Conservation (phyloP, 352 stramenopile species). For the Phytophthora fragariae region DNA sequence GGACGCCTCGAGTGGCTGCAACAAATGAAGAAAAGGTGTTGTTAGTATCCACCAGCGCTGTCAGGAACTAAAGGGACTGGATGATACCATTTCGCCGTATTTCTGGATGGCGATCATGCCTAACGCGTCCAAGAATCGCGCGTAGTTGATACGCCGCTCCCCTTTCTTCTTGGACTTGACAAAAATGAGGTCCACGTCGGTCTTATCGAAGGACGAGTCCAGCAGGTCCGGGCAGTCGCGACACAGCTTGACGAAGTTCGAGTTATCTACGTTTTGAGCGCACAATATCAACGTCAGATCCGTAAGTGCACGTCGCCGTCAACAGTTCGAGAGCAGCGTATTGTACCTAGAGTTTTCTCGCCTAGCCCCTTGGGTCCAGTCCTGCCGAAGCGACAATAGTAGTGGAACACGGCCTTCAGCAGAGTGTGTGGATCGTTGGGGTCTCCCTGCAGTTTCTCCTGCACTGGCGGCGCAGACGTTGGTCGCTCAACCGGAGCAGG, state of each 20-base stretch:
- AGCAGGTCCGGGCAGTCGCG: slow-evolving; percentile 78
- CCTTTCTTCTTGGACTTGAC: slow-evolving; percentile 89
- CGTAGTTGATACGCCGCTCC: slow-evolving; percentile 85
- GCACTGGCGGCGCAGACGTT: slow-evolving; percentile 27
- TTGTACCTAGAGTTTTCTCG: slow-evolving; percentile 75
- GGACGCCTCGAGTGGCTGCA: slow-evolving; percentile 61
- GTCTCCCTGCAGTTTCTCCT: slow-evolving; percentile 61
- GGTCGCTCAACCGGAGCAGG: slow-evolving; percentile 19
- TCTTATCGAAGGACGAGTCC: slow-evolving; percentile 61
- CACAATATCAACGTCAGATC: background rate
- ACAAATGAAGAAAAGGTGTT: background rate
- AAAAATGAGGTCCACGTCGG: slow-evolving; percentile 90
- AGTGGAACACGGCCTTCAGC: slow-evolving; percentile 83
- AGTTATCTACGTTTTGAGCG: slow-evolving; percentile 57
- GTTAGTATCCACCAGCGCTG: background rate
- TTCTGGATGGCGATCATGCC: slow-evolving; percentile 87
- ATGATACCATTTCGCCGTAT: slow-evolving; percentile 74
- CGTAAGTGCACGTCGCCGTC: background rate
- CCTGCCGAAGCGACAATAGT: slow-evolving; percentile 87
- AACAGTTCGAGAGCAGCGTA: background rate
- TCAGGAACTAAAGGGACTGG: background rate
- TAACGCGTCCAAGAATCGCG: slow-evolving; percentile 85
- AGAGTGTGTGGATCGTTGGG: slow-evolving; percentile 85
- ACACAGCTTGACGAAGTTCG: slow-evolving; percentile 89
- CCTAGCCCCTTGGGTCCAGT: slow-evolving; percentile 68